Evolutionary conservation across 306 rosid species (phyloP), one percentile per base, ranked within the genome.

Genomic region (Parietaria judaica): DNA sequence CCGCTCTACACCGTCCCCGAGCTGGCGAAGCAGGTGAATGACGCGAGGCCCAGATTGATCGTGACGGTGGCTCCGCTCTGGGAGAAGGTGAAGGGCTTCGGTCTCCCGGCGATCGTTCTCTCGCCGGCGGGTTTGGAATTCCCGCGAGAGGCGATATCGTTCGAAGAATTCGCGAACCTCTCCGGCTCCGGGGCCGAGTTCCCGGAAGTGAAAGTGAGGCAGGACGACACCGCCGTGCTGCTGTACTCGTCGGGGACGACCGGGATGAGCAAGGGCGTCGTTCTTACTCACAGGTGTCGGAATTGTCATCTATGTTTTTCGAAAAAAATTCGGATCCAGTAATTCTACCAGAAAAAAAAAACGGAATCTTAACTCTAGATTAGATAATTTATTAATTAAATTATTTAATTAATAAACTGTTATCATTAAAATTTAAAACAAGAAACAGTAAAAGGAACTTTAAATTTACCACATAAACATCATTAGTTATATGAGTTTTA

Each of bases 161-260:
- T 85, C 59, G 52, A 83, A 12, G 90, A 60, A 11, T 73, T 91
- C 55, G 3, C 83, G 0, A 43, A 57, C 13, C 67, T 68, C 52
- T 67, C 82, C 0, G 65, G 75, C 56, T 34, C 76, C n/a, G 46
- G 50, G 11, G 68, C 84, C 1, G 86, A 84, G 14, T 82, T 92
- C 3, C 96, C 95, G 7, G 5, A 13, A 0, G 58, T 44, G 0
- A 35, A 54, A 0, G 49, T 88, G 2, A 75, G 70, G 47, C 98
- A 80, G 70, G 77, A 39, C 7, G 98, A 92, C 17, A 82, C 86
- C 8, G 98, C 96, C 46, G 85, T 56, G 54, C 79, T 92, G 44
- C 46, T 92, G 70, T 92, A 92, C 69, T 92, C 98, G 0, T 91
- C 96, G 0, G 98, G 98, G 0, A 91, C 98, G 3, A 91, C 95